A percentile compares a stretch with the other conserved stretches of the same genome.
Evolutionary conservation across 1,284 basidiomycete species (phyloP).

Genomic region (Cryptococcus deneoformans): DNA sequence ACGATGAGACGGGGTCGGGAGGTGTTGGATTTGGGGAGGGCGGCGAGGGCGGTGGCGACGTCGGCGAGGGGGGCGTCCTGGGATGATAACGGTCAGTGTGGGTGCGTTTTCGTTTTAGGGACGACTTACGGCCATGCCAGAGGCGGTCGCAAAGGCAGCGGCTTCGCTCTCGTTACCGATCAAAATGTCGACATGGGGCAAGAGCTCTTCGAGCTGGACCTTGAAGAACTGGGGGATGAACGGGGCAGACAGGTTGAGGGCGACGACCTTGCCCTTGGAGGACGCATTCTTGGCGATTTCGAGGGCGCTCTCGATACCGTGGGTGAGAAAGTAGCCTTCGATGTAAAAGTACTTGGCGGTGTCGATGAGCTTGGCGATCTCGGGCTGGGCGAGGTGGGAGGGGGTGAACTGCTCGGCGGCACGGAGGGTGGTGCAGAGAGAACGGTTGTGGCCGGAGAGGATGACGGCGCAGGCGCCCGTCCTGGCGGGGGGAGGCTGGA

Average conservation of each 20-base stretch:
- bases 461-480: constrained; percentile 98
- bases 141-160: constrained; percentile 75
- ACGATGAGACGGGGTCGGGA: constrained; percentile 77
- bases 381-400: constrained; percentile 72
- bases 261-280: constrained; percentile 74
- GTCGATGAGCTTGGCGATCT: constrained; percentile 73
- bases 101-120: neutral
- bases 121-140: constrained; percentile 51
- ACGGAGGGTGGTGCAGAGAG: constrained; percentile 85
- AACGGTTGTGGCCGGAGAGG: constrained; percentile 90
- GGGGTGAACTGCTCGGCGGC: constrained; percentile 86
- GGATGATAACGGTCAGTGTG: neutral
- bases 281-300: constrained; percentile 80
- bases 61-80: constrained; percentile 57
- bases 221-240: constrained; percentile 97
- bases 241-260: constrained; percentile 89
- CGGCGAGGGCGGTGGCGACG: constrained; percentile 71
- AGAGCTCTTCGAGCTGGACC: constrained; percentile 69
- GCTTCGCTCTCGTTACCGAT: constrained; percentile 95
- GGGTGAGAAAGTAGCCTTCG: constrained; percentile 97
- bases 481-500: constrained; percentile 72
- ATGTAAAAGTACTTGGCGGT: constrained; percentile 88
- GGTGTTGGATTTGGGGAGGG: constrained; percentile 62
- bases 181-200: constrained; percentile 79
- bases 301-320: constrained; percentile 74